Evolutionary conservation across 2,329 filamentous ascomycete genomes (phyloP).

Genomic region (Beauveria rudraprayagi): DNA sequence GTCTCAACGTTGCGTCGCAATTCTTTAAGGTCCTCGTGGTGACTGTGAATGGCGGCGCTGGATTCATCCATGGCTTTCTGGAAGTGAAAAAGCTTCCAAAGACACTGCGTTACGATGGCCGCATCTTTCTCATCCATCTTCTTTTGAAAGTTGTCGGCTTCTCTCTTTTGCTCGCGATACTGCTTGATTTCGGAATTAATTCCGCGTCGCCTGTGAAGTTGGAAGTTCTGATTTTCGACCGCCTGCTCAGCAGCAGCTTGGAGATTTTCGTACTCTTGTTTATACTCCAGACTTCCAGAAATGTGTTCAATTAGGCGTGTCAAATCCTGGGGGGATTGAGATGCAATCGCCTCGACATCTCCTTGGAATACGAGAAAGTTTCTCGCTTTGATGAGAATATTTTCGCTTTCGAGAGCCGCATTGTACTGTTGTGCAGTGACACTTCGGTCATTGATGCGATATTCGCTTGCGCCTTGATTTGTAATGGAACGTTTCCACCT

Average conservation of each 20-base stretch:
- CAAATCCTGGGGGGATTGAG: slow-evolving; percentile 87
- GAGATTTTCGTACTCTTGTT: slow-evolving; percentile 85
- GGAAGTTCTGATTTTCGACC: slow-evolving; percentile 78
- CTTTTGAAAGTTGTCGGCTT: slow-evolving; percentile 85
- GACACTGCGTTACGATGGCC: slow-evolving; percentile 83
- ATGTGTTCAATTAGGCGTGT: slow-evolving; percentile 95
- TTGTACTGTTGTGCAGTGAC: slow-evolving; percentile 93
- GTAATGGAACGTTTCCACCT: slow-evolving; percentile 95
- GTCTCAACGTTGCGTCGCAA: slow-evolving; percentile 80
- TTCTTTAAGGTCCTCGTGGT: slow-evolving; percentile 92
- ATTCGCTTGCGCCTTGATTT: slow-evolving; percentile 80
- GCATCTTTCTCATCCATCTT: slow-evolving; percentile 87
- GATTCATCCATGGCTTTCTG: slow-evolving; percentile 91
- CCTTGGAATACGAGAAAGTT: slow-evolving; percentile 99
- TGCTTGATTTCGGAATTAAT: slow-evolving; percentile 98
- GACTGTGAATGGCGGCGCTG: slow-evolving; percentile 79
- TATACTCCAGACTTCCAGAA: slow-evolving; percentile 90
- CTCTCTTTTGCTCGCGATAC: slow-evolving; percentile 92
- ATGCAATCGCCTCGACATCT: slow-evolving; percentile 93
- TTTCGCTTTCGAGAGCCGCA: slow-evolving; percentile 81
- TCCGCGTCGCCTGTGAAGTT: slow-evolving; percentile 78
- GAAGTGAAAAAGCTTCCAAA: slow-evolving; percentile 96
- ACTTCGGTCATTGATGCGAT: slow-evolving; percentile 87
- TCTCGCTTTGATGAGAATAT: slow-evolving; percentile 94
- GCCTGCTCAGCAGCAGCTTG: slow-evolving; percentile 81